Percentiles rank a stretch among this genome's conserved stretches.
phyloP scores from a whole-genome alignment of 148 eudicot species.

The Vaccinium macrocarpon region DNA sequence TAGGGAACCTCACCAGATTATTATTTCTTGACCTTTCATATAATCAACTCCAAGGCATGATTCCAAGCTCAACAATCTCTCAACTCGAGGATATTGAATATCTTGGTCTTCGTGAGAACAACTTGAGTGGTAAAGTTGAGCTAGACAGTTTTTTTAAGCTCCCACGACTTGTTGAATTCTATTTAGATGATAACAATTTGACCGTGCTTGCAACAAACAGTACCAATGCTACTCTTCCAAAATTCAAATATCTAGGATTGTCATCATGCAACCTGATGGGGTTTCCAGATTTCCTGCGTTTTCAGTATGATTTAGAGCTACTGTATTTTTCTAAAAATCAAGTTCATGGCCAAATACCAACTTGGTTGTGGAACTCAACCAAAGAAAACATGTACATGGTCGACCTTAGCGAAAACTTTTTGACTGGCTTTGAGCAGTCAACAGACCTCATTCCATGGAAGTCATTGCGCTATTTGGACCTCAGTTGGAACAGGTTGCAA shows the following conservation, averaged over 20 bases:
- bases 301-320: not conserved
- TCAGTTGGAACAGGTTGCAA: not conserved
- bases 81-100: not conserved
- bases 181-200: accelerated
- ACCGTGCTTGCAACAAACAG: not conserved
- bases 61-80: not conserved
- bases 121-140: not conserved
- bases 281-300: not conserved
- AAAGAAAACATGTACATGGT: not conserved
- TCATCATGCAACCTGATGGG: not conserved
- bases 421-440: not conserved
- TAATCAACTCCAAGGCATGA: not conserved
- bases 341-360: not conserved
- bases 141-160: not conserved
- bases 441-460: not conserved
- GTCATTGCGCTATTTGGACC: not conserved
- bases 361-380: not conserved
- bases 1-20: not conserved
- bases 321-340: accelerated
- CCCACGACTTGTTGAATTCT: not conserved
- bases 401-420: accelerated
- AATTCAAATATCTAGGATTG: not conserved
- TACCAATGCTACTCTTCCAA: not conserved
- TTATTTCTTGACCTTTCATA: not conserved
- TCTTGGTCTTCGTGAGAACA: accelerated